Percentiles rank a stretch among this genome's conserved stretches.
Evolutionary conservation across 2,329 filamentous ascomycete genomes (phyloP).

Genomic region (Biscogniauxia mediterranea): DNA sequence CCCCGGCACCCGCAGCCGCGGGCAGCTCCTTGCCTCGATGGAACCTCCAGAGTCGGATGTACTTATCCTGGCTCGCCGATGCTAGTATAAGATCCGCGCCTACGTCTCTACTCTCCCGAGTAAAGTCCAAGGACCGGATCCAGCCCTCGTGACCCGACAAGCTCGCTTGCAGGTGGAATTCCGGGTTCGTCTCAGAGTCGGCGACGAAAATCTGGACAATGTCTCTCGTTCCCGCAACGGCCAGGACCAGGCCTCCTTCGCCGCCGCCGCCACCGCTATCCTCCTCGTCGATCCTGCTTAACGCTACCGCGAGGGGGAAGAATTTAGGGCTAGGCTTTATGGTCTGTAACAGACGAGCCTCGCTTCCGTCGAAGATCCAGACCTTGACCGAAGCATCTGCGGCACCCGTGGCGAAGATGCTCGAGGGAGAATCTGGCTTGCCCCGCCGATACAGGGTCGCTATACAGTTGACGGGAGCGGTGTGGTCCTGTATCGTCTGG

Average conservation of each 20-base stretch:
- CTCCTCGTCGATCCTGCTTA: slow-evolving; percentile 58
- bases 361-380: slow-evolving; percentile 63
- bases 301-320: slow-evolving; percentile 75
- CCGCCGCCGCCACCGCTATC: slow-evolving; percentile 25
- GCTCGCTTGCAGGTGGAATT: slow-evolving; percentile 72
- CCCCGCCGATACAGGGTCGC: slow-evolving; percentile 39
- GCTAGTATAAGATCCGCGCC: slow-evolving; percentile 75
- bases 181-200: slow-evolving; percentile 37
- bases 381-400: slow-evolving; percentile 71
- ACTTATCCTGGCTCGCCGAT: slow-evolving; percentile 96
- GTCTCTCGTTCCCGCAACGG: slow-evolving; percentile 80
- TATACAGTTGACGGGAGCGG: slow-evolving; percentile 72
- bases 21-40: slow-evolving; percentile 67
- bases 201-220: slow-evolving; percentile 78
- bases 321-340: slow-evolving; percentile 74
- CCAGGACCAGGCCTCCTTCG: slow-evolving; percentile 62
- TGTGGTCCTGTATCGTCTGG: slow-evolving; percentile 64
- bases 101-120: slow-evolving; percentile 53
- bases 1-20: slow-evolving; percentile 46
- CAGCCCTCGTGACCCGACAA: slow-evolving; percentile 91
- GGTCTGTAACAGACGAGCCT: slow-evolving; percentile 60
- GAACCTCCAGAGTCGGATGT: slow-evolving; percentile 89
- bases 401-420: slow-evolving; percentile 69
- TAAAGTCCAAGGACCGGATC: slow-evolving; percentile 84
- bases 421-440: slow-evolving; percentile 22